Evolutionary conservation across 2,329 filamentous ascomycete genomes (phyloP), one percentile per base, ranked within the genome.

Genomic region (Claviceps spartinae): DNA sequence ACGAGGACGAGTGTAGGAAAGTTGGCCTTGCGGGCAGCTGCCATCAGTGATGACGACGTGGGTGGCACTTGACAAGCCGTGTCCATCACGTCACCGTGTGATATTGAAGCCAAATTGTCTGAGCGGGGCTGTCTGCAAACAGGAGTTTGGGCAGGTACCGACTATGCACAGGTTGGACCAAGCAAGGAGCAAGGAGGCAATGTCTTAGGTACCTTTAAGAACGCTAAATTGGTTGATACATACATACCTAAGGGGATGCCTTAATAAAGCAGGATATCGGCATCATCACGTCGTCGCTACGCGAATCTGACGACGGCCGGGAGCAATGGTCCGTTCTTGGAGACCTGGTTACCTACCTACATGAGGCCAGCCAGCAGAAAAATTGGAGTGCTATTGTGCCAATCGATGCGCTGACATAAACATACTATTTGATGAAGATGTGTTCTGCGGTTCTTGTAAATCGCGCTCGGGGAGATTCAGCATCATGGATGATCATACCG

Each of bases 51-150:
- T 45, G 50, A 48, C 50, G 50, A 48, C 47, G 36, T 24, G 26
- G 40, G 38, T 47, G 37, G 18, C 14, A 26, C 37, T 48, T 20
- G 45, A 20, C 20, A 8, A 42, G 18, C 43, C 40, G 45, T 54
- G 41, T 58, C 53, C 46, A 56, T 58, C 45, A 56, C 55, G 56
- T 58, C 56, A 56, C 55, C 14, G 42, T 20, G 9, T 34, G 30
- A 22, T 37, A 44, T 44, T 34, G 24, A 37, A 40, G 37, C 14
- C 18, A 22, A 45, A 22, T 7, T 36, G 14, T 30, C 22, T 37
- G 30, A 20, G 41, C 41, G 26, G 48, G 41, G 30, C 37, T 50
- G 41, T 38, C 48, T 37, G 18, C 16, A 22, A 43, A 49, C 37
- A 22, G 20, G 37, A 49, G 20, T 37, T n/a, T 34, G 26, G 22